Percentiles rank a stretch among this genome's conserved stretches.
phyloP scores from a whole-genome alignment of 139 green algal genomes.

The Desmodesmus armatus region DNA sequence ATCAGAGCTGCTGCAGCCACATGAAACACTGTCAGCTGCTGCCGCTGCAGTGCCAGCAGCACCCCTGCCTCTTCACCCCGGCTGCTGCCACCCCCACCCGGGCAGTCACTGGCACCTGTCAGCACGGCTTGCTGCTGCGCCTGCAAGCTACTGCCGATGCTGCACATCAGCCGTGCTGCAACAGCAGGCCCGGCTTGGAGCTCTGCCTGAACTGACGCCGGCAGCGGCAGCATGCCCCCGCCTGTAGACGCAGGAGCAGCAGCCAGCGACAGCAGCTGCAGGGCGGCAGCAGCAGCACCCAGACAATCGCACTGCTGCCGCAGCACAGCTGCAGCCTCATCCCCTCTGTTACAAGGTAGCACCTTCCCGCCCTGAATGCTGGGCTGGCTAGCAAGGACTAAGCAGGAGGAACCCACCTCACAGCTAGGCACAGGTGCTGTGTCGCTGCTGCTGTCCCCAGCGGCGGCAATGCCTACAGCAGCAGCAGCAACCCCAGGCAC shows the following conservation, averaged over 20 bases:
- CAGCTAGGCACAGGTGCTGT: too few relatives aligned
- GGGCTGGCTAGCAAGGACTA: too few relatives aligned
- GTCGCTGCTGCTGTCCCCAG: background rate
- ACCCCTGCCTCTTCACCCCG: background rate
- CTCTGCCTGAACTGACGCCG: slow-evolving; percentile 18
- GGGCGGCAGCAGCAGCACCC: slow-evolving; percentile 18
- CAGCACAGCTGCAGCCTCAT: too few relatives aligned
- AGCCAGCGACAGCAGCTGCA: slow-evolving; percentile 20
- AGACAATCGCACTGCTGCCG: background rate
- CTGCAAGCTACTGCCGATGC: background rate
- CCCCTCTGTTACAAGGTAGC: too few relatives aligned
- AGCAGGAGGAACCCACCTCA: too few relatives aligned
- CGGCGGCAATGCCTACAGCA: background rate
- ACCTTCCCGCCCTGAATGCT: too few relatives aligned
- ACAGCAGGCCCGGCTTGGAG: background rate
- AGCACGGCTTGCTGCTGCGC: background rate
- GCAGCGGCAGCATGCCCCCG: slow-evolving; percentile 33
- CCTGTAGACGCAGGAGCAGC: slow-evolving; percentile 27
- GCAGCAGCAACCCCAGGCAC: background rate
- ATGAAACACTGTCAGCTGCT: slow-evolving; percentile 16
- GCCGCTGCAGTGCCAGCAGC: background rate
- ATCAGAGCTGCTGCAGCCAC: slow-evolving; percentile 8
- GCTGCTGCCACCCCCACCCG: background rate
- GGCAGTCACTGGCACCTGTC: background rate
- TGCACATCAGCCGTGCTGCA: background rate